Evolutionary conservation across 169 alveolate genomes (phyloP).

Genomic region (Blepharisma undulans): DNA sequence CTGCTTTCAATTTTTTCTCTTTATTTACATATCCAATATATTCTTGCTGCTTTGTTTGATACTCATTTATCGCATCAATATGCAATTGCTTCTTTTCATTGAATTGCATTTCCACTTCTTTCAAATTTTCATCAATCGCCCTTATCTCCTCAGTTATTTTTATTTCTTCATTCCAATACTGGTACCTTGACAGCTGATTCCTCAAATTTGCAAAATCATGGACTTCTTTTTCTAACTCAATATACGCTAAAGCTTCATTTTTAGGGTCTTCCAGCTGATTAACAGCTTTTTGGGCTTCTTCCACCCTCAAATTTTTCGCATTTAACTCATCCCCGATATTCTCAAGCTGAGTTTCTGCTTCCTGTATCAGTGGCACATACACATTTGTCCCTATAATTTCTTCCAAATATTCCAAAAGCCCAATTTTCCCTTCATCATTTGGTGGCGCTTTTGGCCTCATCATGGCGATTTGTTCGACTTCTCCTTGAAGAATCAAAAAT

Average conservation of each 20-base stretch:
- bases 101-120: conserved; percentile 44
- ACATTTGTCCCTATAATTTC: conserved; percentile 95
- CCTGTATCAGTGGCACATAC: conserved; percentile 71
- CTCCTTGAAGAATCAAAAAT: conserved; percentile 94
- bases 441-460: conserved; percentile 95
- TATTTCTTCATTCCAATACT: conserved; percentile 37
- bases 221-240: conserved; percentile 37
- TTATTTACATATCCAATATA: conserved; percentile 5
- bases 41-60: conserved; percentile 22
- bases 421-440: conserved; percentile 78
- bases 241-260: conserved; percentile 18
- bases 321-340: conserved; percentile 49
- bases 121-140: conserved; percentile 28
- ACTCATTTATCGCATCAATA: conserved; percentile 20
- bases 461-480: conserved; percentile 96
- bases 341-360: conserved; percentile 44
- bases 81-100: conserved; percentile 45
- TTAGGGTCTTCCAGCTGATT: conserved; percentile 54
- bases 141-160: conserved; percentile 67
- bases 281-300: conserved; percentile 53
- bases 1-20: neutral
- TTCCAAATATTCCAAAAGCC: conserved; percentile 95
- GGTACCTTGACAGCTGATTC: neutral
- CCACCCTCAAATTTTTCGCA: conserved; percentile 45
- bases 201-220: conserved; percentile 37